Conservation (phyloP, 305 asterid species). For the Fraxinus latifolia region DNA sequence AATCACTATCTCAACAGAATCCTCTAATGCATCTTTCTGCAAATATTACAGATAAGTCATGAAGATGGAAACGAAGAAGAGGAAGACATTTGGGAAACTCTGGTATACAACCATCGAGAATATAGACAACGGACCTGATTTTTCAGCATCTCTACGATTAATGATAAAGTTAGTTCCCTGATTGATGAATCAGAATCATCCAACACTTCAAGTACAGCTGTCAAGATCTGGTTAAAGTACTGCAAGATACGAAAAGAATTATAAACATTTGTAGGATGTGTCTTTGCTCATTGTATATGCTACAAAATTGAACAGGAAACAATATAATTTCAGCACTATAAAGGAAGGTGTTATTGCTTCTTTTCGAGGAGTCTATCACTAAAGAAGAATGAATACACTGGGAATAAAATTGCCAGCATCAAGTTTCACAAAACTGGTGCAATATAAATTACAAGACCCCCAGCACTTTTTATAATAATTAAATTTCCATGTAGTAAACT, state of each 20-base stretch:
- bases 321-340: not conserved
- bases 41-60: slow-evolving; percentile 8
- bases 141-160: slow-evolving; percentile 86
- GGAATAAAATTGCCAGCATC: not conserved
- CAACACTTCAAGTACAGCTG: slow-evolving; percentile 82
- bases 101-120: slow-evolving; percentile 11
- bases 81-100: not conserved
- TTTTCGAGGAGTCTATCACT: not conserved
- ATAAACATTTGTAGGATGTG: slow-evolving; percentile 3
- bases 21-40: slow-evolving; percentile 93
- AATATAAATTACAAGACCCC: not conserved
- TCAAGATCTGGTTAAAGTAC: slow-evolving; percentile 97
- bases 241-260: slow-evolving; percentile 42
- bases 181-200: slow-evolving; percentile 80
- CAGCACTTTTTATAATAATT: not conserved
- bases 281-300: not conserved
- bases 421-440: not conserved
- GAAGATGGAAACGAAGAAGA: slow-evolving; percentile 14
- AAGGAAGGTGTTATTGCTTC: slow-evolving; percentile 4
- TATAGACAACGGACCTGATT: slow-evolving; percentile 66
- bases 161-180: slow-evolving; percentile 69
- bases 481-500: not conserved
- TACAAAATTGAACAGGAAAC: not conserved
- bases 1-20: slow-evolving; percentile 79
- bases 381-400: not conserved